phyloP scores from a whole-genome alignment of 2,329 filamentous ascomycete species.

The Bretziella fagacearum region DNA sequence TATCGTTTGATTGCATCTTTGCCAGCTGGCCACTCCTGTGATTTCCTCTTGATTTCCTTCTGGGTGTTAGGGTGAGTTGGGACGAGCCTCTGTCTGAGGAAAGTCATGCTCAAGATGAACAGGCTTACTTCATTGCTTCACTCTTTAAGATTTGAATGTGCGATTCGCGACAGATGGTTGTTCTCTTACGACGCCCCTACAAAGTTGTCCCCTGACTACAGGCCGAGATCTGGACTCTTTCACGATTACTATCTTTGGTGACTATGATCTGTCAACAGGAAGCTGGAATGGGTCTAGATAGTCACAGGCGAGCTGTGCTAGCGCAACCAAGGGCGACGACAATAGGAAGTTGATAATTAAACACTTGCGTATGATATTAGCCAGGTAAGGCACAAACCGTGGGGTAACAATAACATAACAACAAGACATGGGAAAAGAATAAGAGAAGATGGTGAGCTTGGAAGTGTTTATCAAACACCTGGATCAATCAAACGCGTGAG shows the following conservation, averaged over 20 bases:
- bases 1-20: not conserved
- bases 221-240: not conserved
- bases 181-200: conserved; percentile 3
- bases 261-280: not conserved
- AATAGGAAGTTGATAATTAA: not conserved
- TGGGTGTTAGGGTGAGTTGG: not conserved
- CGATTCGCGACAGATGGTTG: not conserved
- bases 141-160: conserved; percentile 6
- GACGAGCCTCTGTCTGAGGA: not conserved
- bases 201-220: not conserved
- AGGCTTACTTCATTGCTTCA: not conserved
- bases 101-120: not conserved
- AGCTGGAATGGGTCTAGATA: not conserved
- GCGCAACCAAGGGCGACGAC: not conserved
- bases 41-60: not conserved
- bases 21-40: not conserved
- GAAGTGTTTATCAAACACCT: not conserved
- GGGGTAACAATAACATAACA: not conserved
- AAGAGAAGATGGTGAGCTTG: not conserved
- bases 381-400: not conserved
- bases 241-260: not conserved
- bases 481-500: not conserved
- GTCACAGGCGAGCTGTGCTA: not conserved
- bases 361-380: not conserved
- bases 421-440: not conserved